Evolutionary conservation across 768 basidiomycete species (phyloP).

Genomic region (Strobilomyces dryophilus): DNA sequence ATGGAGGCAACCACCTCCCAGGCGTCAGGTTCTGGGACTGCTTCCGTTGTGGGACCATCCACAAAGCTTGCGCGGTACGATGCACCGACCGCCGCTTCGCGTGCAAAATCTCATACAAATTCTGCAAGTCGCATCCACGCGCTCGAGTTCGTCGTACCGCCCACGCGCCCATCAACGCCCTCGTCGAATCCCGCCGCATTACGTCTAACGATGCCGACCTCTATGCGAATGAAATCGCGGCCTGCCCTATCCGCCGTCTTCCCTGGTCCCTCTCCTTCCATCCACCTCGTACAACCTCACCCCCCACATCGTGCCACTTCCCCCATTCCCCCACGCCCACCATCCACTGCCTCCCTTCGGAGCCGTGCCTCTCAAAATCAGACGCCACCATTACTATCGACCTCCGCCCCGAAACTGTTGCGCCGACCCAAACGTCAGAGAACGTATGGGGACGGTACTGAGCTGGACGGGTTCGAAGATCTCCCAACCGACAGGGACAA

Average conservation of each 20-base stretch:
- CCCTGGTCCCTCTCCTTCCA: slow-evolving; percentile 38
- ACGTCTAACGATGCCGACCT: slow-evolving; percentile 85
- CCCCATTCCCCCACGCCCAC: slow-evolving; percentile 55
- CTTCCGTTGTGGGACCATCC: slow-evolving; percentile 31
- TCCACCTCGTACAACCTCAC: slow-evolving; percentile 28
- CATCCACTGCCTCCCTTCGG: slow-evolving; percentile 50
- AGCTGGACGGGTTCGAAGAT: slow-evolving; percentile 85
- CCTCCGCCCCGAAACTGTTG: slow-evolving; percentile 59
- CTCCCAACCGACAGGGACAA: slow-evolving; percentile 82
- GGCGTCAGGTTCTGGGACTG: slow-evolving; percentile 49
- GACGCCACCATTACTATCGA: slow-evolving; percentile 35
- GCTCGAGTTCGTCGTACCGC: slow-evolving; percentile 65
- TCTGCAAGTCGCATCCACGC: slow-evolving; percentile 59
- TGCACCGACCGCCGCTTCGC: slow-evolving; percentile 76
- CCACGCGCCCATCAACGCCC: slow-evolving; percentile 75
- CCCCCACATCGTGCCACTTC: slow-evolving; percentile 49
- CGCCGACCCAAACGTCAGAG: slow-evolving; percentile 73
- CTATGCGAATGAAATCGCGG: slow-evolving; percentile 68
- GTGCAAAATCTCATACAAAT: slow-evolving; percentile 65
- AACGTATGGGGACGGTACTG: slow-evolving; percentile 84
- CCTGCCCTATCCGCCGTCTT: slow-evolving; percentile 78
- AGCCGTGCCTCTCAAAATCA: slow-evolving; percentile 28
- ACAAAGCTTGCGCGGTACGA: slow-evolving; percentile 57
- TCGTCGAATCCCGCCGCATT: slow-evolving; percentile 73
- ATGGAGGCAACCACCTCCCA: slow-evolving; percentile 58